Percentiles rank a stretch among this genome's conserved stretches.
These are phyloP conservation scores for Mycosarcoma mackinlayi DNA, from an alignment of 1,284 basidiomycete genomes.

Conservation along the genomic window DNA sequence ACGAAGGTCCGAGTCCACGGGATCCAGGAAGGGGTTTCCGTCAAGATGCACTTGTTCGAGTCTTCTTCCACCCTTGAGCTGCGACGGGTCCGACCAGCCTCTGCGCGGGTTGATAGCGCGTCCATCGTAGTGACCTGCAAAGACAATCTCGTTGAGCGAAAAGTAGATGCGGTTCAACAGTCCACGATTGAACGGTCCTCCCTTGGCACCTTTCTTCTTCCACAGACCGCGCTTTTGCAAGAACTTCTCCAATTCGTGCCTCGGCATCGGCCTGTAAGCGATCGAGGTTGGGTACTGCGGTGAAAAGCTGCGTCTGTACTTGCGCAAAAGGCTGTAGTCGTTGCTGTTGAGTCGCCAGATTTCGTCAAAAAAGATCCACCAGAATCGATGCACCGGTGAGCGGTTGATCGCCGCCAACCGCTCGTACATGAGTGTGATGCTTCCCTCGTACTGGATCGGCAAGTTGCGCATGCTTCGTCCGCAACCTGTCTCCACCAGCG, in stretches of 20 bases:
- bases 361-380: conserved; percentile 83
- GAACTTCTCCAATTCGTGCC: conserved; percentile 76
- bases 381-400: conserved; percentile 77
- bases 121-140: conserved; percentile 60
- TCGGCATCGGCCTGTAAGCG: conserved; percentile 79
- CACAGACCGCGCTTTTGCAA: conserved; percentile 76
- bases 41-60: background rate
- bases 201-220: conserved; percentile 71
- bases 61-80: background rate
- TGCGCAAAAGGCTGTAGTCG: conserved; percentile 72
- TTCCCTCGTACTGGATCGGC: conserved; percentile 72
- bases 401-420: conserved; percentile 73
- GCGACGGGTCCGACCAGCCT: conserved; percentile 21
- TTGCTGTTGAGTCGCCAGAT: conserved; percentile 51
- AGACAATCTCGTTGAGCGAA: conserved; percentile 79
- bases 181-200: conserved; percentile 75
- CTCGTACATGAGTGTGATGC: conserved; percentile 74
- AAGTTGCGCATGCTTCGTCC: conserved; percentile 75
- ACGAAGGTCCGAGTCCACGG: conserved; percentile 37
- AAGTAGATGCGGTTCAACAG: conserved; percentile 81
- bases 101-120: conserved; percentile 8
- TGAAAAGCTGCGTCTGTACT: conserved; percentile 77
- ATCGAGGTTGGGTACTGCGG: conserved; percentile 80
- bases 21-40: conserved; percentile 25
- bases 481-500: conserved; percentile 71